Evolutionary conservation across 2,329 filamentous ascomycete species (phyloP), one percentile per base, ranked within the genome.

Genomic region (Aspergillus phoenicis): DNA sequence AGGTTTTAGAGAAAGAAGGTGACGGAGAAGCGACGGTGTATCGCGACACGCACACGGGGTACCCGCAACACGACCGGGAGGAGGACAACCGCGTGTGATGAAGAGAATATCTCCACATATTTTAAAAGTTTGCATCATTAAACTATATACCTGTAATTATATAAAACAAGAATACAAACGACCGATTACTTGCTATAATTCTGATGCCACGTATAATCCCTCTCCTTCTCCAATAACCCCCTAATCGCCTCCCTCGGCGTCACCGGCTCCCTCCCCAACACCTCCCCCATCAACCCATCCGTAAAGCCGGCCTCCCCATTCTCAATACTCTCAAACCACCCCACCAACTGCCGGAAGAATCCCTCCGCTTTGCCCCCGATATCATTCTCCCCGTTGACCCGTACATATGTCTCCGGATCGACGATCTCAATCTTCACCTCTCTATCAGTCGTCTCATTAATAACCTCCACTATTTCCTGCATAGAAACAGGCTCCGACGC

Each of bases 301-400:
- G 81, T 79, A 4, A 76, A 71, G 1, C 69, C 66, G 10, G 78
- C 74, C 69, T 83, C 82, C 0, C 82, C 82, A 7, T 72, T 70
- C 8, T 67, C 67, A 48, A 84, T 80, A 0, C 75, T 77, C 15
- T 81, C 78, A 71, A 80, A 81, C 55, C 81, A 79, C 3, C 79
- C 79, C 4, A 78, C 65, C 71, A 81, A 77, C 7, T 66, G 67
- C 22, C 66, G 60, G 59, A 79, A 81, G 67, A 81, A 81, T 1
- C 62, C 69, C 51, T 66, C 66, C 0, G 69, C 52, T 57, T 80
- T 80, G 15, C 73, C 70, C 1, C 80, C 80, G 33, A 71, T 58
- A 36, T 78, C 76, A 5, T 67, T 66, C 8, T 66, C 67, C 2
- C 69, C 67, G 38, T 72, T 68, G 38, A 70, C 64, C 15, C 49